A percentile compares a stretch with the other conserved stretches of the same genome.
Conservation (phyloP, 2,329 filamentous ascomycete genomes). For the Verticillium alfalfae region DNA sequence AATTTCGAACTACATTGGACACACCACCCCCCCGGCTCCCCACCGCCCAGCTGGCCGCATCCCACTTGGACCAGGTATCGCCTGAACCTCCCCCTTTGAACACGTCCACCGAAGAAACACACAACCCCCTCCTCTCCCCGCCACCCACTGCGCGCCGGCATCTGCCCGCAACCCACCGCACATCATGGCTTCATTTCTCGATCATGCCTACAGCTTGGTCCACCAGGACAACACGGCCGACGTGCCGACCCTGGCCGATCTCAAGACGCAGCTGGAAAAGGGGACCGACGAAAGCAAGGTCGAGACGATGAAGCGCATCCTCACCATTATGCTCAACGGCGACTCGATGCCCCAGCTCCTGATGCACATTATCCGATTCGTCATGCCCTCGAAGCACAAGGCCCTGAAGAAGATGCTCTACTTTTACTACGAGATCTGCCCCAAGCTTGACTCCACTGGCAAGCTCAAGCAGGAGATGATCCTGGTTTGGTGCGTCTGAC, state of each 20-base stretch:
- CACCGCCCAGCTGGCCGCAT: constrained; percentile 15
- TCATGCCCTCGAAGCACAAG: constrained; percentile 98
- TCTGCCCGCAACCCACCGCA: constrained; percentile 15
- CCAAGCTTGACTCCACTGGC: constrained; percentile 84
- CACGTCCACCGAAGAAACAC: constrained; percentile 9
- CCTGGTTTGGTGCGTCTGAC: constrained; percentile 74
- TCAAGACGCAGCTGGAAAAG: constrained; percentile 91
- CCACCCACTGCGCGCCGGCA: constrained; percentile 10
- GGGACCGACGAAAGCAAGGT: constrained; percentile 88
- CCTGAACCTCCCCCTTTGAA: constrained; percentile 13
- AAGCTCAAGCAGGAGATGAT: constrained; percentile 99
- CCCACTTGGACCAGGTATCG: constrained; percentile 8
- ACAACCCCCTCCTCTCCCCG: not conserved
- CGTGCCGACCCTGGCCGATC: constrained; percentile 81
- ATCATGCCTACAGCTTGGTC: constrained; percentile 93
- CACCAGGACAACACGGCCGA: constrained; percentile 97
- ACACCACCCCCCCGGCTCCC: constrained; percentile 15
- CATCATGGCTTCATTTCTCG: constrained; percentile 90
- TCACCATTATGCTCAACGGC: constrained; percentile 97
- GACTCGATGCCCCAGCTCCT: constrained; percentile 91
- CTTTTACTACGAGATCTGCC: constrained; percentile 99
- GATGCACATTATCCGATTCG: constrained; percentile 99
- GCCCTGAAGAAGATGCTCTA: constrained; percentile 95
- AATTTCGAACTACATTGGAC: constrained; percentile 9
- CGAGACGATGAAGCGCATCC: constrained; percentile 92